Evolutionary conservation across 108 stramenopile genomes (phyloP).

Genomic region (Pseudonitzschia delicatissima): DNA sequence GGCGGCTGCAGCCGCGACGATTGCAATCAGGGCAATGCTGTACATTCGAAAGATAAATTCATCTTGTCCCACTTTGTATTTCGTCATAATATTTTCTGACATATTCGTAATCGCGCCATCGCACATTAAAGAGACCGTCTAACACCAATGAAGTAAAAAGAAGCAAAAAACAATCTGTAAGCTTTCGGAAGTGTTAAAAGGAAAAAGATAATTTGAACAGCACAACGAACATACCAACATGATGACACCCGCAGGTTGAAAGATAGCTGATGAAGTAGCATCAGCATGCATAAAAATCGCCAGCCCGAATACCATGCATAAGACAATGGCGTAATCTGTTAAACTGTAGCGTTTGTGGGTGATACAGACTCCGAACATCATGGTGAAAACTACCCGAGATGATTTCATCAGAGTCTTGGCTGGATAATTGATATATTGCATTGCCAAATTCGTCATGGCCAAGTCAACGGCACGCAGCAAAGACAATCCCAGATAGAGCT

Average conservation of each 20-base stretch:
- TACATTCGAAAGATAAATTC: constrained; percentile 88
- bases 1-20: constrained; percentile 55
- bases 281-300: constrained; percentile 90
- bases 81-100: constrained; percentile 81
- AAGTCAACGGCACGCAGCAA: constrained; percentile 81
- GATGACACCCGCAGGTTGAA: constrained; percentile 75
- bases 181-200: background rate
- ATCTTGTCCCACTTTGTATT: constrained; percentile 84
- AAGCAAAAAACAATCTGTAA: background rate
- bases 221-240: constrained; percentile 51
- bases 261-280: constrained; percentile 69
- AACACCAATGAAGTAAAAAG: background rate
- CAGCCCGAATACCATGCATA: constrained; percentile 78
- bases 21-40: constrained; percentile 77
- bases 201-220: background rate
- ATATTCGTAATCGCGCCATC: constrained; percentile 86
- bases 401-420: constrained; percentile 89
- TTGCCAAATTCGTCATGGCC: constrained; percentile 86
- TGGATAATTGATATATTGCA: constrained; percentile 92
- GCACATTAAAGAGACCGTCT: constrained; percentile 68
- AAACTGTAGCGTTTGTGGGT: constrained; percentile 58
- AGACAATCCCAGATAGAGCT: constrained; percentile 70
- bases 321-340: constrained; percentile 71
- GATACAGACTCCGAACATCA: constrained; percentile 84
- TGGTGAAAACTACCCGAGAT: constrained; percentile 84